phyloP scores from a whole-genome alignment of 257 asterid genomes.

The Eustoma russellianum region DNA sequence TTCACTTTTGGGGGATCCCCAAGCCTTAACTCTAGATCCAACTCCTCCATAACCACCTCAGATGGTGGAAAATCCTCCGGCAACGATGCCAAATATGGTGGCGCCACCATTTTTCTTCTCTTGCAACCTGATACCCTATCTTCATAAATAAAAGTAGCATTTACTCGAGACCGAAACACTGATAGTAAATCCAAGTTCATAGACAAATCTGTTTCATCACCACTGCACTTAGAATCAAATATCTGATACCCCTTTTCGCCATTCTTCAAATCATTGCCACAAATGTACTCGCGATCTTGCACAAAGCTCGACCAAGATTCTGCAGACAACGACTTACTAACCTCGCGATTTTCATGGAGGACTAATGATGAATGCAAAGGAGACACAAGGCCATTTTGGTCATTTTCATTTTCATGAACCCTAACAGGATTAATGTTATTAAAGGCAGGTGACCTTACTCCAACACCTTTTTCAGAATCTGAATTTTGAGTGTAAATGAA shows the following conservation, averaged over 20 bases:
- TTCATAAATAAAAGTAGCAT: constrained; percentile 20
- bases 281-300: constrained; percentile 18
- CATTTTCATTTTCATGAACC: constrained; percentile 26
- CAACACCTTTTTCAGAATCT: constrained; percentile 13
- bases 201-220: constrained; percentile 31
- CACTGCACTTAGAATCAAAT: constrained; percentile 17
- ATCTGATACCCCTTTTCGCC: constrained; percentile 19
- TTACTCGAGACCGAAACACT: constrained; percentile 12
- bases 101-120: constrained; percentile 44
- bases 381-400: constrained; percentile 6
- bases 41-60: constrained; percentile 33
- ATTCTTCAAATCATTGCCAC: constrained; percentile 18
- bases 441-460: constrained; percentile 8
- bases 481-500: constrained; percentile 42
- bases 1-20: constrained; percentile 69
- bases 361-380: constrained; percentile 23
- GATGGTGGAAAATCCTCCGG: constrained; percentile 23
- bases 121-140: constrained; percentile 40
- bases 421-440: constrained; percentile 20
- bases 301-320: constrained; percentile 48
- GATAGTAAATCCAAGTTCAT: constrained; percentile 21
- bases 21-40: constrained; percentile 92
- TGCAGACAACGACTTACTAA: constrained; percentile 7
- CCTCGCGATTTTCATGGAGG: constrained; percentile 16
- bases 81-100: constrained; percentile 18